Base-by-base conservation (phyloP, 495 filamentous ascomycete species). In the Achaetomiella virescens region DNA sequence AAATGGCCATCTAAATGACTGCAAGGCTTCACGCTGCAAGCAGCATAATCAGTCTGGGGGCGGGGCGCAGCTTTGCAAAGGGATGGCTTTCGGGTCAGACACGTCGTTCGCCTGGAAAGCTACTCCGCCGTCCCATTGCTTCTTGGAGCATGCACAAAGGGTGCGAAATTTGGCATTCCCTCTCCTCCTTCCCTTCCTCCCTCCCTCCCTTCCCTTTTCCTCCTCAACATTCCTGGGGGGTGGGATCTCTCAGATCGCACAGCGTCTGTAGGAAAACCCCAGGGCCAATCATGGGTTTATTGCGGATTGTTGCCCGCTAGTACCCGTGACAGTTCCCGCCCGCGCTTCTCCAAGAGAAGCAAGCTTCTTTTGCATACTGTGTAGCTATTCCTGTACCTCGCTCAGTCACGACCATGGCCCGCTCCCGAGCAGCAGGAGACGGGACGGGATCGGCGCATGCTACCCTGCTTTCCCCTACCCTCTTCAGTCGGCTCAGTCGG, bases 281-380 rank as follows among this genome's bases (percentile, higher is more conserved):
- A 24, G 1, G 33, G 35, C 52, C 52, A 54, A 54, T 47, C 43
- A 47, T 2, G 6, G n/a, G 6, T 0, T 27, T 52, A 2, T 20
- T 9, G n/a, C 14, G 29, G 29, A 11, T 2, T 15, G 11, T 9
- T 2, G 11, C 31, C 15, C 47, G 52, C 52, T 47, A 18, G 33
- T 7, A 54, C 10, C 52, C 52, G 52, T 20, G 42, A 45, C 4
- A 47, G 52, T 35, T 46, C 33, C 27, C 31, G 25, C 33, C 27
- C 31, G 25, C 29, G 20, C 25, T 38, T 52, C 22, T n/a, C n/a
- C 48, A 24, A 41, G 21, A 51, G 24, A 41, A 43, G 38, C 38
- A n/a, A 11, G 18, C 51, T 51, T 38, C 48, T 51, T 40, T 41
- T 37, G 20, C 31, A 37, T 48, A n/a, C n/a, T n/a, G n/a, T n/a